These are phyloP conservation scores for Tricholoma saponaceum DNA, from an alignment of 768 basidiomycete species.

Conservation along the genomic window DNA sequence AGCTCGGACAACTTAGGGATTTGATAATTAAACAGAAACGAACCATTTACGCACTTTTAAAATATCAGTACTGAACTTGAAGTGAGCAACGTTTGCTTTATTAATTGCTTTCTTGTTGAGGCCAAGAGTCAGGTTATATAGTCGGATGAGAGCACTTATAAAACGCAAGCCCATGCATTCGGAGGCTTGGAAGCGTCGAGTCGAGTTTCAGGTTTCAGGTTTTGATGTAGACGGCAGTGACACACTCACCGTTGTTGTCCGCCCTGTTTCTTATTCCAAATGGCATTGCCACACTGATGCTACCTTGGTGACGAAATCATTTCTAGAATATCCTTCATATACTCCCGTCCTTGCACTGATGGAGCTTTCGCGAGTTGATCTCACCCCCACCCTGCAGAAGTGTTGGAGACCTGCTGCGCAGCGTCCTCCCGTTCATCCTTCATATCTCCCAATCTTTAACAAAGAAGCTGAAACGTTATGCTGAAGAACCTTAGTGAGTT, in stretches of 20 bases:
- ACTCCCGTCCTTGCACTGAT: neutral
- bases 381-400: conserved; percentile 13
- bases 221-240: neutral
- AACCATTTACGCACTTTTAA: too few relatives aligned
- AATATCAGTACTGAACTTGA: too few relatives aligned
- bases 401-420: conserved; percentile 21
- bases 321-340: neutral
- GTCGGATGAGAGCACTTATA: too few relatives aligned
- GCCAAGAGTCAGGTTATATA: too few relatives aligned
- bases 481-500: conserved; percentile 7
- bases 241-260: neutral
- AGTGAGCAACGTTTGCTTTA: too few relatives aligned
- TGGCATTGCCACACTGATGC: neutral
- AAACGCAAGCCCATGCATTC: too few relatives aligned
- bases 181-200: too few relatives aligned
- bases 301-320: neutral
- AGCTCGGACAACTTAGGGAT: too few relatives aligned
- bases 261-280: neutral
- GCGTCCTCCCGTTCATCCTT: conserved; percentile 14
- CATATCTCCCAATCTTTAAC: conserved; percentile 8
- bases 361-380: conserved; percentile 18
- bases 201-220: neutral
- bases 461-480: conserved; percentile 8
- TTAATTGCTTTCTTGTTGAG: too few relatives aligned
- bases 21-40: too few relatives aligned